These are phyloP conservation scores for Zalaria sp. DNA, from an alignment of 2,329 filamentous ascomycete genomes.

Conservation along the genomic window DNA sequence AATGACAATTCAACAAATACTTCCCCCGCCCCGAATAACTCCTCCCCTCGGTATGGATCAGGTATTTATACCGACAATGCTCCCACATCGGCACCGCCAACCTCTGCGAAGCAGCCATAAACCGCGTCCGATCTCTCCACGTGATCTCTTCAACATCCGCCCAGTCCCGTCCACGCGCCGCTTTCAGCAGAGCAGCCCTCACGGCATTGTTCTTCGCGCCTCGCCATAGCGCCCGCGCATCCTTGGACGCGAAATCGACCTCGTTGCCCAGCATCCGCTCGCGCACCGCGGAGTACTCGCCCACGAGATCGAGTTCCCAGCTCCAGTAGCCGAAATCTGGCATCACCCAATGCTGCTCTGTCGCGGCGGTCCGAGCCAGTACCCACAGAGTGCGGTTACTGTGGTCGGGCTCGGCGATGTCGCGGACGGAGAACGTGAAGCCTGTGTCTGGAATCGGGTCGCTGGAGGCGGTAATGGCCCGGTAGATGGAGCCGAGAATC, in stretches of 20 bases:
- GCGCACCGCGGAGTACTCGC: neutral
- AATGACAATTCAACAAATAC: conserved; percentile 19
- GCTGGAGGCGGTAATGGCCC: conserved; percentile 28
- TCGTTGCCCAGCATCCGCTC: neutral
- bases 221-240: conserved; percentile 15
- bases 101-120: too few relatives aligned
- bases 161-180: conserved; percentile 18
- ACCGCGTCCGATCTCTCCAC: neutral
- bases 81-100: conserved; percentile 1
- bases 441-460: conserved; percentile 31
- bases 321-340: conserved; percentile 40
- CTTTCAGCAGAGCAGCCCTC: conserved; percentile 16
- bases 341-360: conserved; percentile 11
- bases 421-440: conserved; percentile 15
- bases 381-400: conserved; percentile 1
- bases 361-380: conserved; percentile 11
- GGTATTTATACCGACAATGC: conserved; percentile 7
- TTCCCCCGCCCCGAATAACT: conserved; percentile 20
- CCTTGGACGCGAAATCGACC: neutral
- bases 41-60: conserved; percentile 16
- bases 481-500: conserved; percentile 30
- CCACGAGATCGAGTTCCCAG: conserved; percentile 23
- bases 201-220: conserved; percentile 13
- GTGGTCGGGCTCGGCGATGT: neutral
- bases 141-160: conserved; percentile 18